These are phyloP conservation scores for Alternaria burnsii DNA, from an alignment of 2,329 filamentous ascomycete species.

Conservation along the genomic window DNA sequence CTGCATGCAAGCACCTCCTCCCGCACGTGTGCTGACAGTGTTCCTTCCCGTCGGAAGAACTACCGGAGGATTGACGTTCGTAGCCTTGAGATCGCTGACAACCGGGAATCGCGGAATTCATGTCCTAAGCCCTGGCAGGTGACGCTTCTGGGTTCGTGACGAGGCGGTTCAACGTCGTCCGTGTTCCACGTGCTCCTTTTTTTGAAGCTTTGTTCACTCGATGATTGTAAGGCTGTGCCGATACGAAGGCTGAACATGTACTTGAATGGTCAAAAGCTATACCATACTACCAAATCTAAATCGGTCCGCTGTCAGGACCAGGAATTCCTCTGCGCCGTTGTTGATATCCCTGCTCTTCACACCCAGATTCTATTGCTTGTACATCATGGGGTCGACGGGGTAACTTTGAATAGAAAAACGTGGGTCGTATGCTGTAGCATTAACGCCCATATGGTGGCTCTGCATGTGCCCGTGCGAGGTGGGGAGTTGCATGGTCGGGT, in stretches of 20 bases:
- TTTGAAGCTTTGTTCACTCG: slow-evolving; percentile 13
- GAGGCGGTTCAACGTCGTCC: slow-evolving; percentile 6
- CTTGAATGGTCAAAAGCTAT: slow-evolving; percentile 21
- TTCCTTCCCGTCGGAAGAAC: slow-evolving; percentile 17
- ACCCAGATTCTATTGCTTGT: slow-evolving; percentile 33
- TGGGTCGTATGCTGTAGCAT: slow-evolving; percentile 43
- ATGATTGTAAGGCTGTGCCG: slow-evolving; percentile 10
- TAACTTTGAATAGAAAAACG: slow-evolving; percentile 44
- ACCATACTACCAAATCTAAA: slow-evolving; percentile 20
- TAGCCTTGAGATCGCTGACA: slow-evolving; percentile 5
- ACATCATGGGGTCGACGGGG: slow-evolving; percentile 49
- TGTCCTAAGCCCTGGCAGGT: slow-evolving; percentile 2
- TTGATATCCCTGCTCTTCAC: slow-evolving; percentile 8
- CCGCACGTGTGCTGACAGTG: slow-evolving; percentile 15
- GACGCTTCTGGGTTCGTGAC: slow-evolving; percentile 9
- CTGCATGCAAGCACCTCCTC: slow-evolving; percentile 3
- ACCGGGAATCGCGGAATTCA: slow-evolving; percentile 10
- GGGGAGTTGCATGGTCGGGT: slow-evolving; percentile 34
- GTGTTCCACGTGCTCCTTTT: slow-evolving; percentile 8
- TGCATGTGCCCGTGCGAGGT: slow-evolving; percentile 42
- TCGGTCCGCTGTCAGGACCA: slow-evolving; percentile 2
- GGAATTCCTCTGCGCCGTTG: slow-evolving; percentile 4
- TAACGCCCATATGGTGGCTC: slow-evolving; percentile 43
- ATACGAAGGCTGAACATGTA: slow-evolving; percentile 9
- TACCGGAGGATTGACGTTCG: slow-evolving; percentile 15